These are phyloP conservation scores for Sedum album DNA, from an alignment of 164 flowering plant genomes.

Conservation along the genomic window DNA sequence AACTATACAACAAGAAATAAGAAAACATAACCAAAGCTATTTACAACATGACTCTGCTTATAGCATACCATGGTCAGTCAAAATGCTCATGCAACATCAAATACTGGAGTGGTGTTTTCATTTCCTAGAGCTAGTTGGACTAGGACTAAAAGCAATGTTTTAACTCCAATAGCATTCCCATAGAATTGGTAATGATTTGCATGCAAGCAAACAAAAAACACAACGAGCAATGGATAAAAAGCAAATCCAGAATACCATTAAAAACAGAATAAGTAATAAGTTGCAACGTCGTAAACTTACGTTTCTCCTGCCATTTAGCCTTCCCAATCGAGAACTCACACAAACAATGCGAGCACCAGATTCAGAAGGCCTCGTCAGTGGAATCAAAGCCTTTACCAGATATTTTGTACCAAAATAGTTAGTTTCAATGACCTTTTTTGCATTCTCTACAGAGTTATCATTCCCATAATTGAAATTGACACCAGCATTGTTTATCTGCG, in stretches of 20 bases:
- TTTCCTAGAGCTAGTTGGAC: not conserved
- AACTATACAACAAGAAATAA: too few relatives aligned
- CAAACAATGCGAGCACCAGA: constrained; percentile 66
- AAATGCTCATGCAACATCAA: not conserved
- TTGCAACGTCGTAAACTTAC: constrained; percentile 32
- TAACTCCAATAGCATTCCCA: not conserved
- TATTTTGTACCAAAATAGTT: constrained; percentile 69
- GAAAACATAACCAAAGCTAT: too few relatives aligned
- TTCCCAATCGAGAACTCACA: constrained; percentile 81
- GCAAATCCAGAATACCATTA: too few relatives aligned
- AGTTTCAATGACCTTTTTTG: constrained; percentile 52
- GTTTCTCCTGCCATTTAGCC: constrained; percentile 69
- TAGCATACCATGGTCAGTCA: not conserved
- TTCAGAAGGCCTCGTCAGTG: constrained; percentile 52
- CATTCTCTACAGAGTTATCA: constrained; percentile 75
- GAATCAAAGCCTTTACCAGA: constrained; percentile 53
- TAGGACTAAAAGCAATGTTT: not conserved
- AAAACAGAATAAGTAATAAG: not conserved
- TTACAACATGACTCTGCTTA: not conserved
- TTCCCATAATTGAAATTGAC: constrained; percentile 70
- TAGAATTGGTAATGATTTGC: not conserved
- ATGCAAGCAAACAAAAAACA: too few relatives aligned
- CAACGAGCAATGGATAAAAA: too few relatives aligned
- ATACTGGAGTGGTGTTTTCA: not conserved
- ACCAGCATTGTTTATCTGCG: constrained; percentile 92